Evolutionary conservation across 495 filamentous ascomycete genomes (phyloP), one percentile per base, ranked within the genome.

Genomic region (Arthonia radiata): DNA sequence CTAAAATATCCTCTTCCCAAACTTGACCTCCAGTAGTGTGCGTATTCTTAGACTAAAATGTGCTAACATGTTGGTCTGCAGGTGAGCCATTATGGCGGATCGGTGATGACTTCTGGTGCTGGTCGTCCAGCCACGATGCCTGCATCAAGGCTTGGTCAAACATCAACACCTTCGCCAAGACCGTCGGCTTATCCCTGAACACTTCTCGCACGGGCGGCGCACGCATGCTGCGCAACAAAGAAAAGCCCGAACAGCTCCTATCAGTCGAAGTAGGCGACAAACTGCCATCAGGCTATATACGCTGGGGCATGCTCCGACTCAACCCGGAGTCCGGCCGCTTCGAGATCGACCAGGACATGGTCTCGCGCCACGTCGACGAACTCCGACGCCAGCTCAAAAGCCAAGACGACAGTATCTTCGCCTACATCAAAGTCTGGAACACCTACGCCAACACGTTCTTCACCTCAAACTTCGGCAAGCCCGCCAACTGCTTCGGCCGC

Each of bases 51-150:
- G n/a, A n/a, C n/a, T n/a, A n/a, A n/a, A n/a, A n/a, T n/a, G n/a
- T n/a, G n/a, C n/a, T n/a, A n/a, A n/a, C n/a, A n/a, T n/a, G n/a
- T n/a, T n/a, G n/a, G n/a, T n/a, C n/a, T n/a, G n/a, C n/a, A n/a
- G n/a, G n/a, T n/a, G n/a, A n/a, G n/a, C n/a, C n/a, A n/a, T n/a
- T n/a, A n/a, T n/a, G n/a, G n/a, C n/a, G n/a, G n/a, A n/a, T n/a
- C n/a, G n/a, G n/a, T 31, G 68, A 73, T 35, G 68, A 74, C 37
- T 61, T 74, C 32, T 74, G 70, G 70, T 59, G 74, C 34, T 74
- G 67, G 67, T 56, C 57, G 14, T 35, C 40, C 8, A 43, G 58
- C 4, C 57, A 64, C 15, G 32, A 51, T 3, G 52, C 44, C 4
- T 64, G 62, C 24, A 52, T 53, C 18, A 57, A 51, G 25, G 69